Conservation (phyloP, 768 basidiomycete species). For the Russula virescens region DNA sequence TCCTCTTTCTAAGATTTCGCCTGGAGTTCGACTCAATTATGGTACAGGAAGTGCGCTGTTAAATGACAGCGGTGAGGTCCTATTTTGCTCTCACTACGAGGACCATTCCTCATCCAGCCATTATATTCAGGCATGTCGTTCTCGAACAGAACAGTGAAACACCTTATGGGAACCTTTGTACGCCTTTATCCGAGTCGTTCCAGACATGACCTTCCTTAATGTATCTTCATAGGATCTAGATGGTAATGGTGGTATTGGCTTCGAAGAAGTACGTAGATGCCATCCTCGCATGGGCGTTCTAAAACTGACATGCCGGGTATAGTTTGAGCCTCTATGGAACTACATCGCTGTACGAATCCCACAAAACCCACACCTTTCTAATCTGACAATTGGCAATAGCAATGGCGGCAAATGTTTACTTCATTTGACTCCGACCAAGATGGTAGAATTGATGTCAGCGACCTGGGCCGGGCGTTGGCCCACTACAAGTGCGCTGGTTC, state of each 20-base stretch:
- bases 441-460: background rate
- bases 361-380: background rate
- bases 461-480: conserved; percentile 1
- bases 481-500: conserved; percentile 3
- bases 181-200: background rate
- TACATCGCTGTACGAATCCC: conserved; percentile 4
- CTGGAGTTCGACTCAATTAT: background rate
- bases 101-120: background rate
- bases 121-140: conserved; percentile 3
- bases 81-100: background rate
- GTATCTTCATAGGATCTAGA: conserved; percentile 5
- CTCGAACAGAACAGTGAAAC: conserved; percentile 2
- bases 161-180: conserved; percentile 16
- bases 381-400: conserved; percentile 3
- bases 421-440: conserved; percentile 1
- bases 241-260: conserved; percentile 1
- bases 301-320: background rate
- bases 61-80: background rate
- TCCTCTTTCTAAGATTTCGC: background rate
- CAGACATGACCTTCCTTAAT: background rate
- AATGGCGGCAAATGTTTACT: conserved; percentile 9
- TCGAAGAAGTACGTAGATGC: conserved; percentile 3
- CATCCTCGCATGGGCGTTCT: background rate
- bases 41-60: conserved; percentile 7
- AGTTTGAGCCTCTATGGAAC: conserved; percentile 11